A percentile compares a stretch with the other conserved stretches of the same genome.
phyloP scores from a whole-genome alignment of 495 filamentous ascomycete species.

The Trichodelitschia bisporula region DNA sequence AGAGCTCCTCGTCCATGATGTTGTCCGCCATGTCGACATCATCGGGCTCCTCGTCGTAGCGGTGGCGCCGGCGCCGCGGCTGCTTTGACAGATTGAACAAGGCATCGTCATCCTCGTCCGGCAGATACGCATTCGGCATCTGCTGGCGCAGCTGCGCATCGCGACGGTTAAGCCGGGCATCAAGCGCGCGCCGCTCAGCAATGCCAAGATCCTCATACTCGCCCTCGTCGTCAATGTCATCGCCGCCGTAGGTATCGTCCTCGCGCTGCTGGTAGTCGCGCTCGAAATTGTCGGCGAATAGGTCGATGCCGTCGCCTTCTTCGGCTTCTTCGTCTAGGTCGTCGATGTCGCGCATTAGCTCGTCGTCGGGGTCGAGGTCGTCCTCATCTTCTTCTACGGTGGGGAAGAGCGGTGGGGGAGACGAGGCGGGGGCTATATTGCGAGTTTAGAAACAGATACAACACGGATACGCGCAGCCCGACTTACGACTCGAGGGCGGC shows the following conservation, averaged over 20 bases:
- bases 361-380: conserved; percentile 41
- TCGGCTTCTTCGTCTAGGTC: conserved; percentile 93
- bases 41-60: conserved; percentile 84
- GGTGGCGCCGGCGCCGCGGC: conserved; percentile 51
- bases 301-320: conserved; percentile 79
- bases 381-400: conserved; percentile 49
- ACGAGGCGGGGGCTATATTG: conserved; percentile 27
- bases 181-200: conserved; percentile 48
- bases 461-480: conserved; percentile 10
- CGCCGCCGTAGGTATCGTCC: conserved; percentile 40
- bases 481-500: conserved; percentile 48
- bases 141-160: conserved; percentile 56
- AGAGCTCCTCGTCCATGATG: conserved; percentile 84
- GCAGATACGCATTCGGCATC: conserved; percentile 66
- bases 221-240: conserved; percentile 58
- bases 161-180: conserved; percentile 58
- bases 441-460: conserved; percentile 1
- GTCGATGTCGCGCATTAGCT: conserved; percentile 60
- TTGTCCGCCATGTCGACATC: conserved; percentile 72
- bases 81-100: conserved; percentile 63
- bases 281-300: conserved; percentile 80
- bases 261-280: conserved; percentile 46
- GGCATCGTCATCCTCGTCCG: conserved; percentile 70
- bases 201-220: conserved; percentile 52
- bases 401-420: conserved; percentile 31